These are phyloP conservation scores for Saxophila tyrrhenica DNA, from an alignment of 495 filamentous ascomycete genomes.

Conservation along the genomic window DNA sequence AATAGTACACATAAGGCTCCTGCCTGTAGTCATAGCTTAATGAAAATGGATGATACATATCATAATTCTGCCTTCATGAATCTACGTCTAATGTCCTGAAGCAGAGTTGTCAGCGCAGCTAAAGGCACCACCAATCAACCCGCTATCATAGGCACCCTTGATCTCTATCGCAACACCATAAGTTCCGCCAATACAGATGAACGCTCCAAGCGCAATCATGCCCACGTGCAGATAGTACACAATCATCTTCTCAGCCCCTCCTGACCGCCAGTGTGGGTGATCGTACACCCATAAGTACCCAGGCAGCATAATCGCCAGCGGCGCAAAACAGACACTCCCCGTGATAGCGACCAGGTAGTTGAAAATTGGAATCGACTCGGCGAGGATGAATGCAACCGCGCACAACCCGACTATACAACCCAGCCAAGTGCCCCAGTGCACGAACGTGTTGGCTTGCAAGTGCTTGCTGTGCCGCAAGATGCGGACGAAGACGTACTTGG, in stretches of 20 bases:
- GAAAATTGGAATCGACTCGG: conserved; percentile 31
- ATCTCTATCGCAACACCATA: conserved; percentile 29
- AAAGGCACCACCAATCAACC: conserved; percentile 21
- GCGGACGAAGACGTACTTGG: conserved; percentile 32
- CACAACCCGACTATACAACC: conserved; percentile 22
- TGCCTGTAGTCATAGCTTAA: too few species aligned
- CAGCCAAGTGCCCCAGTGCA: conserved; percentile 29
- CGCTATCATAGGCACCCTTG: conserved; percentile 28
- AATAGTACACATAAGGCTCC: too few species aligned
- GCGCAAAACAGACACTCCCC: conserved; percentile 19
- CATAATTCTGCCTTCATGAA: too few species aligned
- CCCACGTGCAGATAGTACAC: conserved; percentile 22
- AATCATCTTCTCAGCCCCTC: conserved; percentile 17
- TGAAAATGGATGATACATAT: too few species aligned
- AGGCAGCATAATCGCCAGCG: conserved; percentile 30
- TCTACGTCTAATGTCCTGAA: not conserved
- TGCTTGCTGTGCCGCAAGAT: conserved; percentile 28
- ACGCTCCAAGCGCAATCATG: conserved; percentile 23
- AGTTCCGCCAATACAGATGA: conserved; percentile 30
- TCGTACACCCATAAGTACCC: conserved; percentile 40
- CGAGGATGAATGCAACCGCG: conserved; percentile 24
- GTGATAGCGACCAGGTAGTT: conserved; percentile 28
- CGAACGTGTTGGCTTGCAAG: conserved; percentile 26
- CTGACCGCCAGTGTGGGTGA: conserved; percentile 30
- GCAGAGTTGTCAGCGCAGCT: conserved; percentile 18